Base-by-base conservation (phyloP, 768 basidiomycete species). In the Russula sp. region DNA sequence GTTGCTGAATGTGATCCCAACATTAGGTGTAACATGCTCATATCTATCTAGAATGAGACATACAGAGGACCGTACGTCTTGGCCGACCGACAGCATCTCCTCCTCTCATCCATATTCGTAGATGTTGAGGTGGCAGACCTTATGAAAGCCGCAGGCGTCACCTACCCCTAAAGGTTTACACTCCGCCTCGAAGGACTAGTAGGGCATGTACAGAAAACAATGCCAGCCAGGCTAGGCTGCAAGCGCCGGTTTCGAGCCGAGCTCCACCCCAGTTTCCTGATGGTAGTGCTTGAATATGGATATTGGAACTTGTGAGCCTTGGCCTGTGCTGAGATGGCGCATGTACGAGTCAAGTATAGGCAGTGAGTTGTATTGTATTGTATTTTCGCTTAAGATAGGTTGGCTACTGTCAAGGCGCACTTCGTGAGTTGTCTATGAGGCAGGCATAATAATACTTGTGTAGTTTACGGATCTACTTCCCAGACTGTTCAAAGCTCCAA, bases 41-140 rank as follows among this genome's bases (percentile, higher is more conserved):
- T 65, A 58, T 48, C 29, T 45, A 13, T 63, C 57, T 29, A 58
- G 49, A 9, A 66, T 66, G 65, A 51, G 38, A n/a, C 63, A 66
- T 13, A 66, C 65, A 22, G 65, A 50, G 20, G 65, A 66, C 35
- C 65, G 65, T 66, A 46, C 29, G 65, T 56, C 47, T 55, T 34
- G 29, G 20, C 18, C 11, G 20, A 35, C 11, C 7, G 16, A 25
- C 8, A 7, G 2, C 5, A 35, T 42, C 10, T 41, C 14, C n/a
- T 18, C 22, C 25, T 29, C 32, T 41, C 22, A 32, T 39, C 38
- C 35, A 7, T 39, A 10, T 16, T 9, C 20, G 16, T 38, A 66
- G 65, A 66, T 14, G 51, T 66, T 25, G 65, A 66, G 18, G 63
- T 66, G 4, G 13, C 58, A 20, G 58, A 64, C 11, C 63, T 66